Base-by-base conservation (phyloP, 1,284 basidiomycete species). In the Pseudozyma pruni region DNA sequence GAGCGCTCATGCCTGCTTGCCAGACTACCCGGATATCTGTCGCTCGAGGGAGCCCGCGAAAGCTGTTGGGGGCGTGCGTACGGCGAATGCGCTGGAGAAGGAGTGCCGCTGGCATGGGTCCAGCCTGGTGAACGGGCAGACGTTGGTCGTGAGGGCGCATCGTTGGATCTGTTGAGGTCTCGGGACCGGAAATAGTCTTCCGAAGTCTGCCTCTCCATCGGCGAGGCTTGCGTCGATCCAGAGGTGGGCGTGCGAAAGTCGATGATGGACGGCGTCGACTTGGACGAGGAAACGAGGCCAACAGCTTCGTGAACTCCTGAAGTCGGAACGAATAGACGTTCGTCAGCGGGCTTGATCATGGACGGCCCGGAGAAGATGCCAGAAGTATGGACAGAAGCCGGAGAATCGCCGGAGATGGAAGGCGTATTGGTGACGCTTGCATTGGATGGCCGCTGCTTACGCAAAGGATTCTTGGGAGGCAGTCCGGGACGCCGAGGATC, bases 381-480 rank as follows among this genome's bases (percentile, higher is more conserved):
- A 16, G n/a, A 46, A 1, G 46, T 49, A n/a, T 59, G 46, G 11
- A 34, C 31, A 7, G 62, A 54, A 13, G 42, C 38, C 11, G 62
- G 62, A 5, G 62, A 66, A 37, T 66, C 46, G 29, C 47, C 54
- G n/a, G 56, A 41, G 13, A 47, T 16, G 4, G 47, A 59, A 7
- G 62, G 62, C 6, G 62, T 58, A 20, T 38, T 37, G 29, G 29
- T 27, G 31, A 41, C 47, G 33, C 62, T 66, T 17, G 56, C 42
- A 16, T 17, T 47, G 4, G 66, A 53, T 7, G 68, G 68, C 23
- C 58, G 41, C n/a, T 67, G 63, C 16, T 56, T 67, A 11, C 69
- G 69, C 2, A 72, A 48, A 11, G 69, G 69, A 41, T 72, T 72
- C 48, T 72, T 72, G 4, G 69, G 69, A 11, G 69, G 69, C 14